Conservation (phyloP, 768 basidiomycete genomes). For the Strobilomyces echinocephalus region DNA sequence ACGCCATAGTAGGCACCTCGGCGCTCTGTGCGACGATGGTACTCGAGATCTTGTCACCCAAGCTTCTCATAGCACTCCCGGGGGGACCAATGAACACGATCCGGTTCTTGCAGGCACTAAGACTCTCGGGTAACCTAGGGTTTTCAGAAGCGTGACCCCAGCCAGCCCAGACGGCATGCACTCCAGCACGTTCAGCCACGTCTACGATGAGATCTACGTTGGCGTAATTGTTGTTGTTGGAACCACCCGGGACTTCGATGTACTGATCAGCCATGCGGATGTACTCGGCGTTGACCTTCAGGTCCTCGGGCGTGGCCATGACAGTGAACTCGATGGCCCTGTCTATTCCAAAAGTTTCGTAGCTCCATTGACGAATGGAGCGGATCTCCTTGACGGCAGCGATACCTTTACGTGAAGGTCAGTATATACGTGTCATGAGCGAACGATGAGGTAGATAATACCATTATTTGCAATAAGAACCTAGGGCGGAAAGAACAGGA, state of each 20-base stretch:
- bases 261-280: slow-evolving; percentile 99
- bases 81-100: slow-evolving; percentile 99
- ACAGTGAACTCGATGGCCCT: slow-evolving; percentile 97
- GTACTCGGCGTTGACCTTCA: slow-evolving; percentile 98
- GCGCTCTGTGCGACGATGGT: slow-evolving; percentile 98
- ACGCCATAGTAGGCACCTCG: slow-evolving; percentile 95
- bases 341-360: slow-evolving; percentile 97
- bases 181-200: slow-evolving; percentile 93
- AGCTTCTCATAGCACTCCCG: slow-evolving; percentile 96
- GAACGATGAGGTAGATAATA: slow-evolving; percentile 26
- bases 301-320: slow-evolving; percentile 98
- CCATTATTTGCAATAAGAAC: slow-evolving; percentile 99
- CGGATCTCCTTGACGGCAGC: slow-evolving; percentile 99
- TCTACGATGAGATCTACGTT: slow-evolving; percentile 99
- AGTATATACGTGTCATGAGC: slow-evolving; percentile 19
- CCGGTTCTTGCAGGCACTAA: slow-evolving; percentile 88
- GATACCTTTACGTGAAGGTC: slow-evolving; percentile 58
- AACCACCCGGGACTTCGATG: slow-evolving; percentile 96
- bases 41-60: slow-evolving; percentile 99
- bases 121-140: slow-evolving; percentile 89
- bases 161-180: slow-evolving; percentile 99
- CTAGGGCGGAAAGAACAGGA: slow-evolving; percentile 36
- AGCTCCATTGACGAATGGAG: slow-evolving; percentile 98
- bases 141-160: slow-evolving; percentile 99
- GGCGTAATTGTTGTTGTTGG: slow-evolving; percentile 99